phyloP scores from a whole-genome alignment of 805 yeast genomes.

The Spathaspora passalidarum region DNA sequence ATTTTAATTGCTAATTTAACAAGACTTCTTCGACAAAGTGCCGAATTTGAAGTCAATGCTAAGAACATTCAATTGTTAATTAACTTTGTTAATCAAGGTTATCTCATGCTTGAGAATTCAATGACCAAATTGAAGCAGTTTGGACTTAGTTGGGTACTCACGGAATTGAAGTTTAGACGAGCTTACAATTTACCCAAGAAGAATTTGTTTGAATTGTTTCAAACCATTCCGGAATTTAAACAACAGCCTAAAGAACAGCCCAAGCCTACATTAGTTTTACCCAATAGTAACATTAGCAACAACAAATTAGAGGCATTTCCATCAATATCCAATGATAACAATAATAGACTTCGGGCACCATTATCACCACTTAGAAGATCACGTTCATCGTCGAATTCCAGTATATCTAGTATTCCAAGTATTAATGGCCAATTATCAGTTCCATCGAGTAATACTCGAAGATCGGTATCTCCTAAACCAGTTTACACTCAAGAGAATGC shows the following conservation, averaged over 20 bases:
- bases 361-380: constrained; percentile 16
- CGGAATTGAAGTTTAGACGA: constrained; percentile 42
- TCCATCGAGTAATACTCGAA: not conserved
- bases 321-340: not conserved
- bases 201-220: constrained; percentile 14
- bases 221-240: constrained; percentile 4
- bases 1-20: constrained; percentile 47
- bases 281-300: not conserved
- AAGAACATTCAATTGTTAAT: constrained; percentile 38
- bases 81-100: constrained; percentile 42
- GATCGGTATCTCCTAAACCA: not conserved
- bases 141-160: constrained; percentile 39
- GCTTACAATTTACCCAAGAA: constrained; percentile 26
- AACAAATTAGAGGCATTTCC: constrained; percentile 9
- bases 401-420: constrained; percentile 21
- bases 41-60: constrained; percentile 29
- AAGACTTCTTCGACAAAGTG: constrained; percentile 41
- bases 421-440: constrained; percentile 7
- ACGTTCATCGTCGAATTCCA: constrained; percentile 28
- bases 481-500: constrained; percentile 19
- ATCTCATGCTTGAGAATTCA: constrained; percentile 25
- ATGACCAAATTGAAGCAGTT: constrained; percentile 33
- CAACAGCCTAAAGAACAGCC: constrained; percentile 1
- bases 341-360: constrained; percentile 10
- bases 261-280: not conserved